Evolutionary conservation across 257 asterid genomes (phyloP).

Genomic region (Nicotiana sylvestris): DNA sequence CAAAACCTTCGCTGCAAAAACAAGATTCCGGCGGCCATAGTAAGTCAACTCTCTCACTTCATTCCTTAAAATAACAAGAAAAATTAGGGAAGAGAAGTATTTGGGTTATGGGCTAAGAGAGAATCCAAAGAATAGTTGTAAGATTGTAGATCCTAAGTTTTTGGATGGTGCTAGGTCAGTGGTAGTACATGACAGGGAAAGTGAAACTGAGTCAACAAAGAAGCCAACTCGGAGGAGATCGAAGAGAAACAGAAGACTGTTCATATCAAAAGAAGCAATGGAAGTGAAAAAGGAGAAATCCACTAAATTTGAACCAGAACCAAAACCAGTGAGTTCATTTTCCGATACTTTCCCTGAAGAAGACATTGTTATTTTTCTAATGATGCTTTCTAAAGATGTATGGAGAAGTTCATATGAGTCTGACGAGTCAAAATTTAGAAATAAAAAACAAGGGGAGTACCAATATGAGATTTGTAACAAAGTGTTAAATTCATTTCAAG

Average conservation of each 20-base stretch:
- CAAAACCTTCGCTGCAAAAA: constrained; percentile 30
- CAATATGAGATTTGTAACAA: too few relatives aligned
- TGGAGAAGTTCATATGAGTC: too few relatives aligned
- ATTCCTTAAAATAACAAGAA: constrained; percentile 6
- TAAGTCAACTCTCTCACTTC: constrained; percentile 32
- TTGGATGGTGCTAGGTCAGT: constrained; percentile 21
- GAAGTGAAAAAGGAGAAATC: constrained; percentile 11
- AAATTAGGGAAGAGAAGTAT: too few relatives aligned
- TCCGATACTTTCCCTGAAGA: constrained; percentile 39
- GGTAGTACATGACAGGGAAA: constrained; percentile 30
- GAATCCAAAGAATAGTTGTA: constrained; percentile 30
- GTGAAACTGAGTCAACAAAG: constrained; percentile 38
- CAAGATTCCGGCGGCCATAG: constrained; percentile 15
- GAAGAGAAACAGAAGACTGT: constrained; percentile 29
- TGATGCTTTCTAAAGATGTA: constrained; percentile 64
- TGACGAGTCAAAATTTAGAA: too few relatives aligned
- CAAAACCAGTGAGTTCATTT: constrained; percentile 27
- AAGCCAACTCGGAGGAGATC: constrained; percentile 34
- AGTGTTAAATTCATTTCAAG: too few relatives aligned
- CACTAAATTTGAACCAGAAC: constrained; percentile 20
- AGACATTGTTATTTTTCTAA: constrained; percentile 51
- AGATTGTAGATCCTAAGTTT: constrained; percentile 36
- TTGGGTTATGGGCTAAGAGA: constrained; percentile 11
- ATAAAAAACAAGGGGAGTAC: too few relatives aligned
- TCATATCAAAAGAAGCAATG: background rate